phyloP scores from a whole-genome alignment of 139 green algal genomes.

The Penium margaritaceum region DNA sequence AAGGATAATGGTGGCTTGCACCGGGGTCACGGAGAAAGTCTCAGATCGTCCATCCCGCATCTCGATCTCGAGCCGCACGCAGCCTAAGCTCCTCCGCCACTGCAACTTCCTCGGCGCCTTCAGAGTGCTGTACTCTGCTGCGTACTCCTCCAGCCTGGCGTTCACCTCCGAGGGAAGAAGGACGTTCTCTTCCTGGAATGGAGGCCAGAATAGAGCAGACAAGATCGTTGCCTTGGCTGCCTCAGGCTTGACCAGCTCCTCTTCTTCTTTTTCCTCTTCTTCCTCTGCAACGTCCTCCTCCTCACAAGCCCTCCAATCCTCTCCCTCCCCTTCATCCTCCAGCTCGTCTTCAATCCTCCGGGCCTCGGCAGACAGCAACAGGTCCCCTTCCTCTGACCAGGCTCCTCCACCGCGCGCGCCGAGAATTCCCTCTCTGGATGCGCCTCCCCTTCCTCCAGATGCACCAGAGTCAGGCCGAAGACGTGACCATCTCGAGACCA shows the following conservation, averaged over 20 bases:
- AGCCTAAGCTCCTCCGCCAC: slow-evolving; percentile 69
- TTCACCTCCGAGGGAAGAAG: slow-evolving; percentile 33
- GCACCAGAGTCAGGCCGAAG: too few relatives aligned
- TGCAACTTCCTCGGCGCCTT: slow-evolving; percentile 81
- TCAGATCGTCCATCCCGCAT: slow-evolving; percentile 46
- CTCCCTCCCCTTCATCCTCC: not conserved
- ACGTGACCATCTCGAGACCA: too few relatives aligned
- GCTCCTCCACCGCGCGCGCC: too few relatives aligned
- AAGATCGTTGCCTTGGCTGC: slow-evolving; percentile 64
- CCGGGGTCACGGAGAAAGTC: slow-evolving; percentile 58
- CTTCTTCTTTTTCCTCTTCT: slow-evolving; percentile 12
- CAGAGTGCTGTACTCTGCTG: slow-evolving; percentile 52
- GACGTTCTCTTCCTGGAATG: slow-evolving; percentile 45
- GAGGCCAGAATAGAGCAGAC: slow-evolving; percentile 83
- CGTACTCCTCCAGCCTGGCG: slow-evolving; percentile 42
- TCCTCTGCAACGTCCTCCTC: not conserved
- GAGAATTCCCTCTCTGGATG: too few relatives aligned
- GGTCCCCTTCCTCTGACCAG: too few relatives aligned
- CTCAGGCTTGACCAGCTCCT: slow-evolving; percentile 3
- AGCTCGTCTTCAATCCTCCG: slow-evolving; percentile 1
- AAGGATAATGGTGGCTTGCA: slow-evolving; percentile 71
- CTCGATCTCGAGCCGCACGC: slow-evolving; percentile 55
- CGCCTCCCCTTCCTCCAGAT: too few relatives aligned
- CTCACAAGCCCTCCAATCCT: not conserved
- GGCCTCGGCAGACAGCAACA: too few relatives aligned